Evolutionary conservation across 257 asterid genomes (phyloP), one percentile per base, ranked within the genome.

Genomic region (Petrea volubilis): DNA sequence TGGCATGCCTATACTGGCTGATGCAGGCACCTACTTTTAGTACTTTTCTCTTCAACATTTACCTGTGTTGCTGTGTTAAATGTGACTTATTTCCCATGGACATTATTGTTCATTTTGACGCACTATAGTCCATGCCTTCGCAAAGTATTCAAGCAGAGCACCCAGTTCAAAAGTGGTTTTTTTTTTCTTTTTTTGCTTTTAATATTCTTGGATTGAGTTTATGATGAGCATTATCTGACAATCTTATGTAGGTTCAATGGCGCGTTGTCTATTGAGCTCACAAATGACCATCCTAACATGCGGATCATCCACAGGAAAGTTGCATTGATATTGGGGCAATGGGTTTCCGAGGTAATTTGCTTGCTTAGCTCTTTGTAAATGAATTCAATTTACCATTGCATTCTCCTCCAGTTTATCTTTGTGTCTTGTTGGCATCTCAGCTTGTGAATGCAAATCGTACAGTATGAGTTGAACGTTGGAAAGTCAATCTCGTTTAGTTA

Each of bases 281-380:
- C 87, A 41, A 95, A 88, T 76, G 82, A 83, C 74, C 95, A 90
- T 78, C 94, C 96, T 71, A 88, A 90, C 83, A 92, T 87, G 97
- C 89, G 96, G 60, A 92, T 95, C 76, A 90, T 92, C 78, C 99
- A 90, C 64, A 79, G 98, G 77, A 90, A 88, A 86, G 98, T 95
- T 82, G 99, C 97, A 67, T 72, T 95, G 65, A 95, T 95, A 73
- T 88, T 95, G 71, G 99, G 98, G 67, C 99, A 92, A 65, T 95
- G 99, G 99, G 97, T 95, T 82, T 95, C 99, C 13, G 99, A 95
- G 97, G 99, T 95, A 90, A 74, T 31, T 25, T 68, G 34, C 67
- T 47, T 51, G 29, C 43, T 47, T 20, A 15, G 49, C 29, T 72
- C 64, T 55, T 51, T 75, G 61, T 8, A 33, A 13, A 25, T 73